These are phyloP conservation scores for Iberis amara DNA, from an alignment of 441 rosid genomes.

Conservation along the genomic window DNA sequence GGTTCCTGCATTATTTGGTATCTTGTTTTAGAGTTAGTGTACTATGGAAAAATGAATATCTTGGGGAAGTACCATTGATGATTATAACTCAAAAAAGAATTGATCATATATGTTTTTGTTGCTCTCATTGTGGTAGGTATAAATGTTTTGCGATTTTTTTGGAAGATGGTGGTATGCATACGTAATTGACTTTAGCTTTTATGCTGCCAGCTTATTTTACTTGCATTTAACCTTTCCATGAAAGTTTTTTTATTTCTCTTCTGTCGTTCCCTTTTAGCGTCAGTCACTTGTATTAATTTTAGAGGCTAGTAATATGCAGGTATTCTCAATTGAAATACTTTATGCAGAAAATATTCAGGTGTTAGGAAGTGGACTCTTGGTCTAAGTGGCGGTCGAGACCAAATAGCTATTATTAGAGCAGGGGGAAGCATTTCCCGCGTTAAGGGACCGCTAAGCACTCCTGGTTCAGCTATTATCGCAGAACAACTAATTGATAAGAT, in stretches of 20 bases:
- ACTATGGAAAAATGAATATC: conserved; percentile 3
- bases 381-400: conserved; percentile 70
- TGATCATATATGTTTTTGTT: conserved; percentile 1
- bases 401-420: conserved; percentile 84
- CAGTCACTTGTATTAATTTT: conserved; percentile 4
- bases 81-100: no score
- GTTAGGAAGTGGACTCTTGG: conserved; percentile 87
- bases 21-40: conserved; percentile 14
- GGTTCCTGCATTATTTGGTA: conserved; percentile 8
- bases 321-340: conserved; percentile 16
- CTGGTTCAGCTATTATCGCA: conserved; percentile 64
- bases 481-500: conserved; percentile 89
- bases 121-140: not conserved
- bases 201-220: not conserved
- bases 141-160: not conserved
- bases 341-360: conserved; percentile 68
- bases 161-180: conserved; percentile 10
- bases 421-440: conserved; percentile 91
- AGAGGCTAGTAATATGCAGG: conserved; percentile 17
- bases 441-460: conserved; percentile 54
- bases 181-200: conserved; percentile 8
- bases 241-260: not conserved
- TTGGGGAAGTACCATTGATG: not conserved
- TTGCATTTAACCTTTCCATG: not conserved
- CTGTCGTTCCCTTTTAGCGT: conserved; percentile 3